Conservation (phyloP, 1,139 yeast genomes). For the Schizosaccharomyces versatilis region DNA sequence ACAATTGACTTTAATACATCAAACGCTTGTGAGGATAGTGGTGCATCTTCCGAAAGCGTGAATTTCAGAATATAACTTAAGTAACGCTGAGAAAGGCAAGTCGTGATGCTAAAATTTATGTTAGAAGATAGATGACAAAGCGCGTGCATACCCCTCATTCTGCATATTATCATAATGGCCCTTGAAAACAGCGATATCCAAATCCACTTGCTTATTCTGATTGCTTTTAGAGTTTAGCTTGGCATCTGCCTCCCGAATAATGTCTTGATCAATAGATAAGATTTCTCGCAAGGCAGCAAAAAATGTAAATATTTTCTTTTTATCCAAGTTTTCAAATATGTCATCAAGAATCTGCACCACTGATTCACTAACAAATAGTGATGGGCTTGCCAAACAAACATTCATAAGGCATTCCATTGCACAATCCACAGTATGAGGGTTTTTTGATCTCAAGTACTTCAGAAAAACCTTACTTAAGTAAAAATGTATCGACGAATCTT, state of each 20-base stretch:
- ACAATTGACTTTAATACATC: not conserved
- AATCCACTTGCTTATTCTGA: not conserved
- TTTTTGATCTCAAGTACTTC: not conserved
- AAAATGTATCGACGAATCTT: not conserved
- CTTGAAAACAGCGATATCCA: not conserved
- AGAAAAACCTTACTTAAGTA: not conserved
- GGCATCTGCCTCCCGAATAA: not conserved
- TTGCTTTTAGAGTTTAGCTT: not conserved
- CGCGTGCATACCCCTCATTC: not conserved
- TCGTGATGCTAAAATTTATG: not conserved
- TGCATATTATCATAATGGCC: not conserved
- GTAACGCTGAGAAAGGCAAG: not conserved
- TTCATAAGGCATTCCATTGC: not conserved
- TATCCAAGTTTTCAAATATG: not conserved
- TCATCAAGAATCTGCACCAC: not conserved
- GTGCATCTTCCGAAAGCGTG: not conserved
- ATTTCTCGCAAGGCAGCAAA: not conserved
- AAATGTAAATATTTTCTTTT: not conserved
- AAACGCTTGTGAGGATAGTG: not conserved
- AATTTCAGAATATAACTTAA: not conserved
- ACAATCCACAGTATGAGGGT: not conserved
- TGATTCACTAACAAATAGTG: not conserved
- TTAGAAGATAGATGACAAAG: not conserved
- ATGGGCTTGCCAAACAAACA: not conserved
- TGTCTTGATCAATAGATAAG: not conserved